Evolutionary conservation across 495 filamentous ascomycete genomes (phyloP).

Genomic region (Parathielavia appendiculata): DNA sequence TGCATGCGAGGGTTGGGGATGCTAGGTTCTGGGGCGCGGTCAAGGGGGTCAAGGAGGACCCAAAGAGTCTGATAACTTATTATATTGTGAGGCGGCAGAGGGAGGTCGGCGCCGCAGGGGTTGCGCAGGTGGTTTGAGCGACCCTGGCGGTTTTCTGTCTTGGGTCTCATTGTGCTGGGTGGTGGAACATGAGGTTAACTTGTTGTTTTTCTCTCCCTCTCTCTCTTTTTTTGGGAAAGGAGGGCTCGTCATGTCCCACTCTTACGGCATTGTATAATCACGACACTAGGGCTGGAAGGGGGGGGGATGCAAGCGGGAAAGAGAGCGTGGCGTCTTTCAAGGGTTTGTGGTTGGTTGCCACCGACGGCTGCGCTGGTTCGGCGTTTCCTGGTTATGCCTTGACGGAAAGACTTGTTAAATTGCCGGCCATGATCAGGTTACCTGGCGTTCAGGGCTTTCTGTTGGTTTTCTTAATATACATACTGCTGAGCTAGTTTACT

Average conservation of each 20-base stretch:
- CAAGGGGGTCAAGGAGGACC: conserved; percentile 57
- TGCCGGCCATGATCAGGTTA: not conserved
- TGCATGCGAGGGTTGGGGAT: conserved; percentile 65
- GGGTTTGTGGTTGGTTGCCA: not conserved
- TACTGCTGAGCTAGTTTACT: not conserved
- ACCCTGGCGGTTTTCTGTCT: not conserved
- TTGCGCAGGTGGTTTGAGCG: not conserved
- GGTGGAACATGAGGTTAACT: no score
- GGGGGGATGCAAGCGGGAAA: not conserved
- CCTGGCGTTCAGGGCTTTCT: not conserved
- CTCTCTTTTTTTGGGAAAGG: no score
- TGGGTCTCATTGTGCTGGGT: no score
- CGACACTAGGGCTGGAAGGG: not conserved
- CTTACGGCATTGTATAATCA: not conserved
- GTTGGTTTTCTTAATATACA: not conserved
- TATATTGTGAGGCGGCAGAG: conserved; percentile 66
- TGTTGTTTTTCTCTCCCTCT: no score
- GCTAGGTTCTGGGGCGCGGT: conserved; percentile 60
- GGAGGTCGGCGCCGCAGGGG: conserved; percentile 25
- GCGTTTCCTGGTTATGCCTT: not conserved
- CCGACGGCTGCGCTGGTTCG: not conserved
- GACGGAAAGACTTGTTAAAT: not conserved
- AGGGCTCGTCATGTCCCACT: no score
- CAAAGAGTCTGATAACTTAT: conserved; percentile 75
- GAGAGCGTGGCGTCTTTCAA: conserved; percentile 2